Base-by-base conservation (phyloP, 257 asterid genomes). In the Lithospermum erythrorhizon region DNA sequence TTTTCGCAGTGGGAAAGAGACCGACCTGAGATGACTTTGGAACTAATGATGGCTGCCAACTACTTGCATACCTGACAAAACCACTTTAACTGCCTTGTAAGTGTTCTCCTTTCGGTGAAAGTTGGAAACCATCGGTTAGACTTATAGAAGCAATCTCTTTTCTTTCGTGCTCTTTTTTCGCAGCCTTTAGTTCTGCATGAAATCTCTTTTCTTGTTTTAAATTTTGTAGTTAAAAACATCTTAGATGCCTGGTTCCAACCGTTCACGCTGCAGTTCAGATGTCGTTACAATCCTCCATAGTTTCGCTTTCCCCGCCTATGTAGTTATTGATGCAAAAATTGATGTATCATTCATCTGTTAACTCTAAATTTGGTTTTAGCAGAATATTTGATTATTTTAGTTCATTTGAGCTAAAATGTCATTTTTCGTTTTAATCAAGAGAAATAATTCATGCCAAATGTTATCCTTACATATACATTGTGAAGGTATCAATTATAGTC, bases 41-140 rank as follows among this genome's bases (percentile, higher is more conserved):
- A 86, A 68, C 80, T 88, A 59, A 88, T 88, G 95, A 88, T 88
- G 96, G 96, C 96, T 2, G 96, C 95, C 57, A 86, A 88, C 63
- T 88, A 81, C 65, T 77, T 88, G 61, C 90, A 88, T 75, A 88
- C 96, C 62, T 88, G 78, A 88, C 47, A 58, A 56, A 41, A 41
- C 3, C 49, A 13, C 49, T 41, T 11, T 13, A 13, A 41, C 18
- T 41, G 18, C 49, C 49, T 41, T 61, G 80, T 78, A 68, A 72
- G 76, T 64, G 21, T 62, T 59, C 63, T 45, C 41, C 15, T 41
- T n/a, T n/a, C n/a, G n/a, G n/a, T n/a, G n/a, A n/a, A n/a, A n/a
- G 49, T 11, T 13, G 4, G 49, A 41, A 41, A 41, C 2, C 49
- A 41, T 11, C 49, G 14, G 17, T 41, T 35, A 0, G 6, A 27